Conservation (phyloP, 768 basidiomycete genomes). For the Porphyrellus cyaneotinctus region DNA sequence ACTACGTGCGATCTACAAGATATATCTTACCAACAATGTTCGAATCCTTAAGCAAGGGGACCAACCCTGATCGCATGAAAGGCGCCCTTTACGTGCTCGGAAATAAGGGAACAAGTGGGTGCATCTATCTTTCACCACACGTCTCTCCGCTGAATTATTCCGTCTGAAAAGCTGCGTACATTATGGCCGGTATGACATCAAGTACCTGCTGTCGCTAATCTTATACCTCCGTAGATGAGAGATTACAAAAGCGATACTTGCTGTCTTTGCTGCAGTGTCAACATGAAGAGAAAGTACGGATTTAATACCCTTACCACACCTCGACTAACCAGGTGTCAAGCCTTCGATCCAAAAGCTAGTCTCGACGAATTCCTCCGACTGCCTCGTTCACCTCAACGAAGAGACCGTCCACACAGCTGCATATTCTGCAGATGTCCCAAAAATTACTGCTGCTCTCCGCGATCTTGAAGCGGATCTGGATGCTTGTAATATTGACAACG, state of each 20-base stretch:
- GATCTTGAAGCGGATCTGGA: slow-evolving; percentile 52
- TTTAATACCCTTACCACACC: slow-evolving; percentile 8
- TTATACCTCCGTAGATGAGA: slow-evolving; percentile 43
- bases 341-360: slow-evolving; percentile 22
- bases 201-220: slow-evolving; percentile 5
- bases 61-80: slow-evolving; percentile 92
- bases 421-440: slow-evolving; percentile 47
- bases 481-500: slow-evolving; percentile 36
- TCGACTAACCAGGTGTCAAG: slow-evolving; percentile 48
- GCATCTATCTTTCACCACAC: neutral
- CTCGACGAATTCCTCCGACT: slow-evolving; percentile 55
- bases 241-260: slow-evolving; percentile 54
- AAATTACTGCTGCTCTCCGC: slow-evolving; percentile 45
- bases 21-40: slow-evolving; percentile 59
- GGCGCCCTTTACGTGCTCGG: slow-evolving; percentile 82
- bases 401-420: slow-evolving; percentile 62
- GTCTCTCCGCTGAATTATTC: slow-evolving; percentile 8
- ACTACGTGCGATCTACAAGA: slow-evolving; percentile 68
- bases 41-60: slow-evolving; percentile 62
- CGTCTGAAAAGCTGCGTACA: slow-evolving; percentile 52
- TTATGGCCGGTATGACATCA: slow-evolving; percentile 54
- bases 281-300: slow-evolving; percentile 75
- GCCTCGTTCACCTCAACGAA: slow-evolving; percentile 54
- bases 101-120: slow-evolving; percentile 65
- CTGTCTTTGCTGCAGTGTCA: slow-evolving; percentile 68